Evolutionary conservation across 192 early-diverging fungal species (phyloP).

Genomic region (Coemansia brasiliensis): DNA sequence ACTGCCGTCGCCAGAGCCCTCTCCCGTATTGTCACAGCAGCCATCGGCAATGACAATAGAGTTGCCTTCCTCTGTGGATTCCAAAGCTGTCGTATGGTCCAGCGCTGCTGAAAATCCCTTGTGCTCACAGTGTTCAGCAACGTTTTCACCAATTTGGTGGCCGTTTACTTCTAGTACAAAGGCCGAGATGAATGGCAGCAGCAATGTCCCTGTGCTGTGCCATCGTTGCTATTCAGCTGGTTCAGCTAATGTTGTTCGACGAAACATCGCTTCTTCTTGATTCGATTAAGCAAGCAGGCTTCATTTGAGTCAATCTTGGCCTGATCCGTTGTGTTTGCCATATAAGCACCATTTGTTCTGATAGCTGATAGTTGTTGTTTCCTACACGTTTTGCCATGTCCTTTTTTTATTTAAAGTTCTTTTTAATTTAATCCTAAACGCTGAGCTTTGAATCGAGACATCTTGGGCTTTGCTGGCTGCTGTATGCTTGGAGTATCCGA

Average conservation of each 20-base stretch:
- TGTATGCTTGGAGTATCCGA: too few species aligned
- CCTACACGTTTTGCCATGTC: background rate
- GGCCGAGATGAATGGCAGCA: background rate
- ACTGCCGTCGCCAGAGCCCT: constrained; percentile 9
- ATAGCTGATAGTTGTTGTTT: background rate
- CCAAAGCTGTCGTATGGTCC: constrained; percentile 22
- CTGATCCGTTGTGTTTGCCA: too few species aligned
- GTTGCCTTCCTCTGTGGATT: background rate
- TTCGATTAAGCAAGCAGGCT: too few species aligned
- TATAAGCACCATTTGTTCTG: too few species aligned
- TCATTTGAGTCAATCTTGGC: too few species aligned
- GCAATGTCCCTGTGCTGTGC: constrained; percentile 25
- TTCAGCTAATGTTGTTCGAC: background rate
- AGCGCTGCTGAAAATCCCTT: constrained; percentile 22
- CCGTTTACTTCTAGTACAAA: constrained; percentile 6
- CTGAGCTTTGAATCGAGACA: constrained; percentile 54
- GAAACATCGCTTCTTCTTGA: constrained; percentile 11
- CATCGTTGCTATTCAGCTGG: constrained; percentile 41
- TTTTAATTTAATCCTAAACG: constrained; percentile 29
- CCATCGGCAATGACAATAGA: background rate
- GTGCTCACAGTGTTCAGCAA: constrained; percentile 23
- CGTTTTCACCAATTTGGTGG: constrained; percentile 53
- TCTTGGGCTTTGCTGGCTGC: constrained; percentile 28
- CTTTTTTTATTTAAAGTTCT: constrained; percentile 2
- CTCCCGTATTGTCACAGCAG: background rate